Evolutionary conservation across 257 asterid genomes (phyloP).

Genomic region (Mentha longifolia): DNA sequence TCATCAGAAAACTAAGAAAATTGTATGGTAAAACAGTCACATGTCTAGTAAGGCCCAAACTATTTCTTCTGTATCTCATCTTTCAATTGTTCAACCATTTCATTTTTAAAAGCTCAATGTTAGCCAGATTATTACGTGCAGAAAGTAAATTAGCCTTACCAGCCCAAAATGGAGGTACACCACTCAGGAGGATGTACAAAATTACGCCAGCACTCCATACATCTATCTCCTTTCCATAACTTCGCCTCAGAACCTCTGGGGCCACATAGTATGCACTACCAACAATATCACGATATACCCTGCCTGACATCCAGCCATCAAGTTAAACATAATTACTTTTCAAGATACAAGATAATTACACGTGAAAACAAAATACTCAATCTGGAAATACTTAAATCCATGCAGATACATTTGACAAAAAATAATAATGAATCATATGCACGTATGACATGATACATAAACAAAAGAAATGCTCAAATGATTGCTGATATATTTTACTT

Average conservation of each 20-base stretch:
- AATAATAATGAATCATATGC: neutral
- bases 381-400: neutral
- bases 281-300: slow-evolving; percentile 77
- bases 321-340: neutral
- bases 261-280: slow-evolving; percentile 96
- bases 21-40: neutral
- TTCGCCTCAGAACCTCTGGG: slow-evolving; percentile 80
- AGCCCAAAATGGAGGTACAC: slow-evolving; percentile 98
- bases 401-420: neutral
- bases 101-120: too few species aligned
- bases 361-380: neutral
- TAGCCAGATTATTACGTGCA: neutral
- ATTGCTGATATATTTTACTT: neutral
- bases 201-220: slow-evolving; percentile 97
- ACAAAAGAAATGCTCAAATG: neutral
- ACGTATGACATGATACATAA: neutral
- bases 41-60: too few species aligned
- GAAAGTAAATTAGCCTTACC: slow-evolving; percentile 48
- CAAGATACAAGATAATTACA: slow-evolving; percentile 11
- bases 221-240: slow-evolving; percentile 83
- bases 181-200: slow-evolving; percentile 80
- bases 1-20: neutral
- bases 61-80: too few species aligned
- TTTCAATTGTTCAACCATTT: too few species aligned
- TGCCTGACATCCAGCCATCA: slow-evolving; percentile 51